Percentiles rank a stretch among this genome's conserved stretches.
Conservation (phyloP, 768 basidiomycete species). For the Rhodotorula paludigena region DNA sequence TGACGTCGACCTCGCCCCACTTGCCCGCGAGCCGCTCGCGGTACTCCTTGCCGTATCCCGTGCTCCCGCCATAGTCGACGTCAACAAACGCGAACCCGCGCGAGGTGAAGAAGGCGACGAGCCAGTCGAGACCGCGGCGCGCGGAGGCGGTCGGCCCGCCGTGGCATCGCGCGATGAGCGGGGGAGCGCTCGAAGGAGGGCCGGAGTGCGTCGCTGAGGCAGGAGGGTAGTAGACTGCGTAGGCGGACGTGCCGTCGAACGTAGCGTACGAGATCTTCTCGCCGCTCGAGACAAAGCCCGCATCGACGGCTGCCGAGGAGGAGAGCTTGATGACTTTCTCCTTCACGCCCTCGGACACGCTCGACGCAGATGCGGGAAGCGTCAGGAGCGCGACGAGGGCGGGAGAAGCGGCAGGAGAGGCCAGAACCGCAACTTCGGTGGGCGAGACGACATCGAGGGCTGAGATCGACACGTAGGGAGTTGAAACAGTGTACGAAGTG, state of each 20-base stretch:
- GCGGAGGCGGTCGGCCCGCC: conserved; percentile 64
- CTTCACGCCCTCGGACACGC: not conserved
- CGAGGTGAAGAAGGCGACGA: conserved; percentile 63
- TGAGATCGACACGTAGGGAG: conserved; percentile 24
- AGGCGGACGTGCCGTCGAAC: not conserved
- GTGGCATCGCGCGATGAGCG: conserved; percentile 62
- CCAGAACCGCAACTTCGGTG: conserved; percentile 13
- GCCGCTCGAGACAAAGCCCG: conserved; percentile 23
- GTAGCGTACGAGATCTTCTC: conserved; percentile 19
- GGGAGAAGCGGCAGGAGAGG: conserved; percentile 5
- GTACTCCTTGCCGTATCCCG: conserved; percentile 67
- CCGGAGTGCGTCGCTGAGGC: conserved; percentile 60
- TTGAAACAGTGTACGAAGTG: not conserved
- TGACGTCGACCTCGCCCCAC: conserved; percentile 72
- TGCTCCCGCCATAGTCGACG: conserved; percentile 52
- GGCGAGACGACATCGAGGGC: conserved; percentile 12
- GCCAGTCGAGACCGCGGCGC: conserved; percentile 55
- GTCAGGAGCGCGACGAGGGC: conserved; percentile 17
- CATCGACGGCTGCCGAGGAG: conserved; percentile 26
- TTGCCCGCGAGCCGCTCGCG: conserved; percentile 57
- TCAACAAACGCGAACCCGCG: conserved; percentile 55
- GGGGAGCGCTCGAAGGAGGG: conserved; percentile 59
- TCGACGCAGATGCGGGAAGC: not conserved
- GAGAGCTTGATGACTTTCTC: conserved; percentile 23
- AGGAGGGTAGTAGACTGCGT: conserved; percentile 66